A percentile compares a stretch with the other conserved stretches of the same genome.
phyloP scores from a whole-genome alignment of 106 monocot genomes.

The Chionographis japonica region DNA sequence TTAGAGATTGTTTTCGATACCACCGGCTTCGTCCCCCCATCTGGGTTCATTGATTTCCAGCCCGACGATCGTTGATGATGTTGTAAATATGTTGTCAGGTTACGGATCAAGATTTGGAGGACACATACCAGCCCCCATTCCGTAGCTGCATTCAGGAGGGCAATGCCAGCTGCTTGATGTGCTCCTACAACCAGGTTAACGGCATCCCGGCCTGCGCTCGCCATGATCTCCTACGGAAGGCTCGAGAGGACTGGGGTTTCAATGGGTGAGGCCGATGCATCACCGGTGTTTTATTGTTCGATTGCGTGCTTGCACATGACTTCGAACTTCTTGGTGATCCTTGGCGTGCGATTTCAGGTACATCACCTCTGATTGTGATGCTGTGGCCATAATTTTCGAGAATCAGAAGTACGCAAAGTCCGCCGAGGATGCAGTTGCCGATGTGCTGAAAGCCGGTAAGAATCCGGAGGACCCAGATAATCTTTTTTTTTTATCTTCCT shows the following conservation, averaged over 20 bases:
- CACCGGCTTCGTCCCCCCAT: no score
- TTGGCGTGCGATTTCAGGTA: slow-evolving; percentile 37
- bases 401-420: slow-evolving; percentile 62
- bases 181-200: slow-evolving; percentile 94
- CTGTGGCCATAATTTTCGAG: slow-evolving; percentile 83
- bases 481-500: no score
- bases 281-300: neutral
- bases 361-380: slow-evolving; percentile 92
- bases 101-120: slow-evolving; percentile 84
- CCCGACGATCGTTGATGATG: neutral
- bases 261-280: slow-evolving; percentile 42
- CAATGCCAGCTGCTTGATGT: slow-evolving; percentile 80
- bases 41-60: neutral
- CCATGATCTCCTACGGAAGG: slow-evolving; percentile 42
- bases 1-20: no score
- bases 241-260: slow-evolving; percentile 76
- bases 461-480: no score
- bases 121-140: slow-evolving; percentile 86
- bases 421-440: slow-evolving; percentile 77
- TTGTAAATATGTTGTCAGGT: slow-evolving; percentile 30
- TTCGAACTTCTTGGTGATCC: neutral
- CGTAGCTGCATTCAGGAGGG: slow-evolving; percentile 71
- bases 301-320: neutral
- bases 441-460: slow-evolving; percentile 81
- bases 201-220: slow-evolving; percentile 81